Base-by-base conservation (phyloP, 345 rosid genomes). In the Linum trigynum region DNA sequence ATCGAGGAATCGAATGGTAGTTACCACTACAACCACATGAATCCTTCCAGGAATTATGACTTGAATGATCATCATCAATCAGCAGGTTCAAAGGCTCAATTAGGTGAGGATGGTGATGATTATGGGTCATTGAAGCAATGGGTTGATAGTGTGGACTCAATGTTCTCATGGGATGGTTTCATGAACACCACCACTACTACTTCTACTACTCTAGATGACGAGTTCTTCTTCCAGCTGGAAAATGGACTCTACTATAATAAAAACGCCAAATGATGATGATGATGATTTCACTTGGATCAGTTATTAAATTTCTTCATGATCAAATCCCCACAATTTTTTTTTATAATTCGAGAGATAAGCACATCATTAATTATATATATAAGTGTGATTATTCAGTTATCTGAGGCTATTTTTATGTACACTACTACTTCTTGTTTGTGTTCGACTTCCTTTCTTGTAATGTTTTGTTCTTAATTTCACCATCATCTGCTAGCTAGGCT, bases 111-210 rank as follows among this genome's bases (percentile, higher is more conserved):
- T 23, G 32, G 32, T 23, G 32, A 48, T 1, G 53, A 48, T 48
- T 48, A 48, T 48, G 76, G 73, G 37, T 69, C 74, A 36, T 35
- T 80, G 56, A 75, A 75, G 39, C 84, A 82, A 55, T 81, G 86
- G 87, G 72, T 82, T 67, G 86, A 82, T 42, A 69, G 82, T 67
- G 80, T 73, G 45, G 91, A 86, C 71, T 84, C 90, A 59, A 66
- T 84, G 39, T 71, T 88, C 38, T 74, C 81, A 14, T 86, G 94
- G 98, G 88, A 86, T 60, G 64, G 67, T 40, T 83, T 81, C 74
- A 65, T 48, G 53, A 48, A 48, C 45, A 41, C 6, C 32, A 23
- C 32, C 32, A 23, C 32, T 23, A 23, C 32, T 23, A 23, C 32
- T 23, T 23, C 32, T 48, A 15, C 62, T 69, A 72, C 69, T 66